Percentiles rank a stretch among this genome's conserved stretches.
Evolutionary conservation across 2,329 filamentous ascomycete species (phyloP).

Genomic region (Phialophora expanda): DNA sequence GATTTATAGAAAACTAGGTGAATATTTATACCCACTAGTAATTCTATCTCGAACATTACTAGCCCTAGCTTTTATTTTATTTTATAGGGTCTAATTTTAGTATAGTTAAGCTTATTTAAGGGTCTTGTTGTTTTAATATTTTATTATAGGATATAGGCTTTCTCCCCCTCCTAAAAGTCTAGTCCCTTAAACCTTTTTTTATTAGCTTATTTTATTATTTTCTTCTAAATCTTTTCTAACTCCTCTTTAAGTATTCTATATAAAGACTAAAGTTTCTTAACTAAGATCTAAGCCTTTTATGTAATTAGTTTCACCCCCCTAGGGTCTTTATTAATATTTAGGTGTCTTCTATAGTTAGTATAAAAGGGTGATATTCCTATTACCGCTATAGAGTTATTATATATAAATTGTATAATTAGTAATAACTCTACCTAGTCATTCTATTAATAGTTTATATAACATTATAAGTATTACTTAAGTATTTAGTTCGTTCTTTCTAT

Average conservation of each 20-base stretch:
- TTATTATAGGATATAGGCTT: no score
- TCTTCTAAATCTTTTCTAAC: background rate
- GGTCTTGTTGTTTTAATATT: no score
- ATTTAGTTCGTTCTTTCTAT: constrained; percentile 5
- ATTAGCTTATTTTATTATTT: no score
- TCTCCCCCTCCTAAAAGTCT: no score
- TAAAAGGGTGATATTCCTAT: constrained; percentile 20
- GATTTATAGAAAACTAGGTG: background rate
- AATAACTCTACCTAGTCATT: background rate
- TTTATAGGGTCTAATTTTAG: background rate
- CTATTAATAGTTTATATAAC: constrained; percentile 3
- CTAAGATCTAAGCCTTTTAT: background rate
- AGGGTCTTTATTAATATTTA: background rate
- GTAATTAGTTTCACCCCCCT: background rate
- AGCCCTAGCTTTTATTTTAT: background rate
- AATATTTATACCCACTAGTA: background rate
- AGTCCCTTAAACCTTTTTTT: background rate
- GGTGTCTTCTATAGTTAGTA: background rate
- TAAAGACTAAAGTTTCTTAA: background rate
- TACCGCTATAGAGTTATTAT: background rate
- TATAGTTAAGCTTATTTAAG: background rate
- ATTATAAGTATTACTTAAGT: background rate
- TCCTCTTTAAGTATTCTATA: background rate
- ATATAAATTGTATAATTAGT: background rate
- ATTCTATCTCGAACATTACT: background rate